Base-by-base conservation (phyloP, 2,329 filamentous ascomycete species). In the Rhytidhysteron rufulum region DNA sequence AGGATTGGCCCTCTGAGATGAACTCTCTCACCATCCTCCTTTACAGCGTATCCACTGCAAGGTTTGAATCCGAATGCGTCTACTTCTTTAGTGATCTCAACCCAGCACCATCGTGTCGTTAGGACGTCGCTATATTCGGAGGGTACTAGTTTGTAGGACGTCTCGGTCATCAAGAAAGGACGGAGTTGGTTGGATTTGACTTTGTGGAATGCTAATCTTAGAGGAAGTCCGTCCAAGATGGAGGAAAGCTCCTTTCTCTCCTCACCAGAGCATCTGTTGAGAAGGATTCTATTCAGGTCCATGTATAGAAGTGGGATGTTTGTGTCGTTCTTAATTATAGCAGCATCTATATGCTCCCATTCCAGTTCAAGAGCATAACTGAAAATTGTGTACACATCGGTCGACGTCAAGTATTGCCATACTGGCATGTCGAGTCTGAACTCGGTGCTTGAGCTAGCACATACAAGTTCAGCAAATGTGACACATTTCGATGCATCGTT, bases 51-150 rank as follows among this genome's bases (percentile, higher is more conserved):
- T 9, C 30, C 37, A 17, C 37, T 27, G 19, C 37, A 39, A 5
- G 37, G 27, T 16, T 21, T 25, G 17, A 33, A 39, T 4, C 37
- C 37, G 16, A 24, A 39, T 19, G 5, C 29, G 9, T 39, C 8
- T 6, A 15, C 22, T 9, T 39, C 31, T 18, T 17, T 39, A 5
- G 37, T 39, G 11, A 39, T 24, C 20, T 39, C 29, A 10, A 39
- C 37, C 37, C 37, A 39, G 31, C 37, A 39, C 29, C 37, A 39
- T n/a, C 37, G 29, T 32, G 27, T 39, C 11, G 37, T 27, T n/a
- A 39, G 19, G 15, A 30, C 31, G 18, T 27, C 5, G 37, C 37
- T 33, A 25, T 24, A 39, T 5, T 39, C 37, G 3, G 37, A 39
- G 11, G 37, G 37, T 27, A 39, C 37, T n/a, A 39, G 27, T 27